Base-by-base conservation (phyloP, 306 rosid species). In the Herpetospermum pedunculosum region DNA sequence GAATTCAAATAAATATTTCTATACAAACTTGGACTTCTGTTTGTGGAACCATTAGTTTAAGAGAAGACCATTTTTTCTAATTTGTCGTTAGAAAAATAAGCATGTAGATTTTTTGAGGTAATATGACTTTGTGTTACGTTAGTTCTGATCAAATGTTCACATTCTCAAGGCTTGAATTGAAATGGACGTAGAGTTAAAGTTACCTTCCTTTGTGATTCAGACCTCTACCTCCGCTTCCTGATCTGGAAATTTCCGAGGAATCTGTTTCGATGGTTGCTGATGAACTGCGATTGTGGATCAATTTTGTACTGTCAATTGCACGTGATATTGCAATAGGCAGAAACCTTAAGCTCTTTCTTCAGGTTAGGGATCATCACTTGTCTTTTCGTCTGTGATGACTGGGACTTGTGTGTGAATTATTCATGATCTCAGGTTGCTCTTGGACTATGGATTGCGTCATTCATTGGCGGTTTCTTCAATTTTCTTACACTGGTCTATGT, bases 141-240 rank as follows among this genome's bases (percentile, higher is more conserved):
- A 67, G 73, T 25, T 67, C 73, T 67, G 26, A 44, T 69, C 40
- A 28, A 67, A 44, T 69, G 25, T 44, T 8, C 18, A 14, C 72
- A 41, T 23, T 67, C 72, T 63, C 26, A 63, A 60, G 15, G 59
- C 34, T 77, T 28, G 72, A 19, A 12, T 77, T 73, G 72, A 71
- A 70, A 57, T 81, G 67, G 52, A 30, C 58, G 46, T 50, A 25
- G 63, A 34, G 75, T 26, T 54, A 26, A 18, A 73, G 78, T 64
- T 6, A 13, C 68, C 41, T 72, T 67, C 13, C 81, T 76, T 41
- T 73, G 70, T 83, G 48, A 47, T 55, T 21, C 83, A 95, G 99
- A 84, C 99, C 99, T 19, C 88, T 91, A 69, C 99, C 99, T 74
- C 99, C 97, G 75, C 86, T 91, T 40, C 99, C 97, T 35, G 96